These are phyloP conservation scores for Annulohypoxylon bovei DNA, from an alignment of 495 filamentous ascomycete species.

Conservation along the genomic window DNA sequence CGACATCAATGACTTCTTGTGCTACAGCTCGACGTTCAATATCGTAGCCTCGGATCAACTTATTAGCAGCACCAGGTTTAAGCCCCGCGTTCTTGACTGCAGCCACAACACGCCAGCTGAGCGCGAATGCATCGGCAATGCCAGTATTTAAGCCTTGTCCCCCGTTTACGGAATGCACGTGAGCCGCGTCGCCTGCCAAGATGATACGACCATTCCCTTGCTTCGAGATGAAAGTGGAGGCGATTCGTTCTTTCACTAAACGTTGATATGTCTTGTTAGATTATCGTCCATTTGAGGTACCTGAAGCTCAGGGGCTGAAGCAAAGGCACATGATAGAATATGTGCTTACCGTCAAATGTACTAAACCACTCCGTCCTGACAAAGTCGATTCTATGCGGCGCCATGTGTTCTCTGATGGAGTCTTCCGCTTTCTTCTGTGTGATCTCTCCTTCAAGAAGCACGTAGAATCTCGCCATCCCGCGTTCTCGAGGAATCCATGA, in stretches of 20 bases:
- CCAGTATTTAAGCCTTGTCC: conserved; percentile 62
- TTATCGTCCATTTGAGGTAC: neutral
- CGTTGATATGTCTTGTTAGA: neutral
- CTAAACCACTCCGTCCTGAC: conserved; percentile 43
- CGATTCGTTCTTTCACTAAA: conserved; percentile 44
- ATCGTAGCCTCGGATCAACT: conserved; percentile 61
- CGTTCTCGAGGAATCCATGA: conserved; percentile 44
- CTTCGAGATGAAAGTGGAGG: conserved; percentile 38
- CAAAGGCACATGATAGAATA: neutral
- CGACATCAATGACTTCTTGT: conserved; percentile 62
- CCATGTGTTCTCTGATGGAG: conserved; percentile 41
- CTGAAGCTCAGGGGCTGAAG: too few species aligned
- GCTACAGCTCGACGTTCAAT: conserved; percentile 59
- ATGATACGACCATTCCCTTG: conserved; percentile 48
- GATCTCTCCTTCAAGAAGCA: conserved; percentile 43
- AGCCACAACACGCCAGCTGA: conserved; percentile 52
- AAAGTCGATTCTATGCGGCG: conserved; percentile 40
- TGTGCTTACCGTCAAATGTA: conserved; percentile 41
- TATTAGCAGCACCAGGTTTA: conserved; percentile 8
- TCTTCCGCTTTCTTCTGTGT: conserved; percentile 36
- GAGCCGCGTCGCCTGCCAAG: conserved; percentile 62
- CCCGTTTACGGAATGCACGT: conserved; percentile 60
- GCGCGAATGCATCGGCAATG: conserved; percentile 58
- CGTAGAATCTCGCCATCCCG: conserved; percentile 43
- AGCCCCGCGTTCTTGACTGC: conserved; percentile 18